Conservation (phyloP, 805 yeast species). For the Yarrowia sp. region DNA sequence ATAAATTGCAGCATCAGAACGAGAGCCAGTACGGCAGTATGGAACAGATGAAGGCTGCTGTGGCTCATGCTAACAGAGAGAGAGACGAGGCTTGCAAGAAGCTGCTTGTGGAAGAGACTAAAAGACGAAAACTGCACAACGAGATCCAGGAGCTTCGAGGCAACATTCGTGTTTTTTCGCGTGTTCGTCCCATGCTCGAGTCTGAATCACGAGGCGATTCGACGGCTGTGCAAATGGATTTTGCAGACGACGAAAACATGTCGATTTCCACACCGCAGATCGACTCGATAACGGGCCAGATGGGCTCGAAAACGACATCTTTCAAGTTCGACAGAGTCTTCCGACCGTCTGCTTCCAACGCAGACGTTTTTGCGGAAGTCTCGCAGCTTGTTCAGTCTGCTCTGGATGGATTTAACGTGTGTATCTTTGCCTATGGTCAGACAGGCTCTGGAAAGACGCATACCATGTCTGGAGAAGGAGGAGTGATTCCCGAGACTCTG, state of each 20-base stretch:
- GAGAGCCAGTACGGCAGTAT: slow-evolving; percentile 31
- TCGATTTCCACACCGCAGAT: slow-evolving; percentile 32
- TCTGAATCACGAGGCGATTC: slow-evolving; percentile 28
- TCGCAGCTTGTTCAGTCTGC: slow-evolving; percentile 83
- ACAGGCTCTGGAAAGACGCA: slow-evolving; percentile 94
- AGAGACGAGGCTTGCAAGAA: slow-evolving; percentile 40
- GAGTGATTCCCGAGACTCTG: slow-evolving; percentile 79
- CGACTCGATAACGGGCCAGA: slow-evolving; percentile 33
- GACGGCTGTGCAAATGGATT: slow-evolving; percentile 26
- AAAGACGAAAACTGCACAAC: slow-evolving; percentile 66
- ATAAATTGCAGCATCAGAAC: slow-evolving; percentile 31
- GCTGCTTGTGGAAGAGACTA: slow-evolving; percentile 51
- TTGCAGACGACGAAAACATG: slow-evolving; percentile 37
- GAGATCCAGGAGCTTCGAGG: slow-evolving; percentile 84
- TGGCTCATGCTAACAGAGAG: slow-evolving; percentile 37
- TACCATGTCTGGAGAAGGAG: slow-evolving; percentile 75
- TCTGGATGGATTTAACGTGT: slow-evolving; percentile 84
- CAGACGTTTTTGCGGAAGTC: slow-evolving; percentile 74
- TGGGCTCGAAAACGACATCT: slow-evolving; percentile 36
- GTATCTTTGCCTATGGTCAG: slow-evolving; percentile 96
- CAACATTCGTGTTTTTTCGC: slow-evolving; percentile 84
- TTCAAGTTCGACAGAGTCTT: slow-evolving; percentile 83
- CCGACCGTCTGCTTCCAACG: slow-evolving; percentile 51
- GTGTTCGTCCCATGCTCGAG: slow-evolving; percentile 62
- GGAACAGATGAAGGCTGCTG: slow-evolving; percentile 30